These are phyloP conservation scores for Pyricularia pennisetigena DNA, from an alignment of 2,329 filamentous ascomycete genomes.

Conservation along the genomic window DNA sequence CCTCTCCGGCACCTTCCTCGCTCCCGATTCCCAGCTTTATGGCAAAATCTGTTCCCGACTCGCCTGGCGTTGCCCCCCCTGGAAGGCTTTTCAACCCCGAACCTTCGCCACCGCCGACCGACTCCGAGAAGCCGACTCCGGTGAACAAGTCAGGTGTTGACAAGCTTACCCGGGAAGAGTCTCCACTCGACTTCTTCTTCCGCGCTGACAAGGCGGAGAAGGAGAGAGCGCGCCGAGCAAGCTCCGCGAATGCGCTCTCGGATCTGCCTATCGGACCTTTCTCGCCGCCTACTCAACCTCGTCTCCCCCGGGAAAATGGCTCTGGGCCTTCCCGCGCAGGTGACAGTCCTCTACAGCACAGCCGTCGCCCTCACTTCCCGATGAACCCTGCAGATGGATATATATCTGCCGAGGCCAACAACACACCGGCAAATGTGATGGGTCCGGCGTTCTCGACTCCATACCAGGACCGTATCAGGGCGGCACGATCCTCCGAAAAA, in stretches of 20 bases:
- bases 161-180: conserved; percentile 41
- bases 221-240: conserved; percentile 46
- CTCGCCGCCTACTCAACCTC: conserved; percentile 36
- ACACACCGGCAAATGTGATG: conserved; percentile 41
- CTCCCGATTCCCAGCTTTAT: conserved; percentile 84
- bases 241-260: conserved; percentile 33
- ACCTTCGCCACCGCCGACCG: conserved; percentile 41
- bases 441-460: conserved; percentile 61
- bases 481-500: conserved; percentile 30
- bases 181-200: conserved; percentile 85
- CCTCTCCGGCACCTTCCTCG: conserved; percentile 82
- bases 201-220: conserved; percentile 75
- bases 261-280: conserved; percentile 27
- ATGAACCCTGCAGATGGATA: conserved; percentile 42
- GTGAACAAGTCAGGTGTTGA: conserved; percentile 25
- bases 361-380: conserved; percentile 28
- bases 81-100: conserved; percentile 24
- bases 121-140: conserved; percentile 38
- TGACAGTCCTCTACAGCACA: conserved; percentile 12
- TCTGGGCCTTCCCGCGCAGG: conserved; percentile 11
- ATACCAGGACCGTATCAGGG: conserved; percentile 51
- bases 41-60: conserved; percentile 64
- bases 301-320: conserved; percentile 20
- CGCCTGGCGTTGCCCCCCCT: conserved; percentile 31
- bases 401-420: conserved; percentile 61